phyloP scores from a whole-genome alignment of 2,329 filamentous ascomycete species.

The Trichophyton schoenleinii region DNA sequence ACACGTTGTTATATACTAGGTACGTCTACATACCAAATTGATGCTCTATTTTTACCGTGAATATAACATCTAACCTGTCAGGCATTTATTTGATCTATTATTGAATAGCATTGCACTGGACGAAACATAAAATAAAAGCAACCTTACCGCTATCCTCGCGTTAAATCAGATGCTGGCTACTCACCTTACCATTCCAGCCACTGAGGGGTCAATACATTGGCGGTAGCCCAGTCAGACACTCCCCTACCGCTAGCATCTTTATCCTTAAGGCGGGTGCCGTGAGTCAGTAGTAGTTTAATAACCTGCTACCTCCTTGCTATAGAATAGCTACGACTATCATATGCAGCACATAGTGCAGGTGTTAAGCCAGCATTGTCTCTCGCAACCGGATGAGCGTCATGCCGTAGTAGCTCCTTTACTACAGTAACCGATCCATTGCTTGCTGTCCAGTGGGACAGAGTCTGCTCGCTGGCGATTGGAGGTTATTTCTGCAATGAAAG shows the following conservation, averaged over 20 bases:
- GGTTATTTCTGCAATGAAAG: not conserved
- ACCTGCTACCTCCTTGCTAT: not conserved
- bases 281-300: not conserved
- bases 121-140: too few relatives aligned
- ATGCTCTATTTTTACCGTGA: too few relatives aligned
- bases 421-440: not conserved
- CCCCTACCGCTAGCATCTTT: not conserved
- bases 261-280: not conserved
- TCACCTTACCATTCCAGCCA: not conserved
- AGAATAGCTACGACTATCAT: not conserved
- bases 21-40: too few relatives aligned
- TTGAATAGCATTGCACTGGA: not conserved
- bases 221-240: not conserved
- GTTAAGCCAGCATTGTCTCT: not conserved
- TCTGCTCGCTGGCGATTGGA: not conserved
- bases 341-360: constrained; percentile 4
- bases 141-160: too few relatives aligned
- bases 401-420: not conserved
- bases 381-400: not conserved
- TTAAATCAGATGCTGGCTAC: too few relatives aligned
- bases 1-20: too few relatives aligned
- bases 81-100: too few relatives aligned
- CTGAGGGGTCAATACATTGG: not conserved
- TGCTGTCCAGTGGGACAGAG: not conserved
- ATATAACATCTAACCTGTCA: too few relatives aligned